Evolutionary conservation across 2,329 filamentous ascomycete species (phyloP), one percentile per base, ranked within the genome.

Genomic region (Aspergillus novoparasiticus): DNA sequence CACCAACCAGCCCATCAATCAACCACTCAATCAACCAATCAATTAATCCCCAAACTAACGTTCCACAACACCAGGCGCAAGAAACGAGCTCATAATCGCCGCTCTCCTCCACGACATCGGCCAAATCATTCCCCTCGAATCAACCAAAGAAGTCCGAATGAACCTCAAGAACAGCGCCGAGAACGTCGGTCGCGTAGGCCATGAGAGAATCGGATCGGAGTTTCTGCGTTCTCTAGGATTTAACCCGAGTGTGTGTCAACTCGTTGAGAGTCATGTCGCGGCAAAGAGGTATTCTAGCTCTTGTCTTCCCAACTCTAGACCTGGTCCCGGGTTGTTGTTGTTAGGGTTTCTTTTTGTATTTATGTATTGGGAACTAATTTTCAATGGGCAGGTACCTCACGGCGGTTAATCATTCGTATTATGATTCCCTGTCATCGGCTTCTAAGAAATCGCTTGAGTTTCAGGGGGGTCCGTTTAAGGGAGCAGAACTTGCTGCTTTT

Each of bases 31-130:
- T 39, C 12, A 36, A 36, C 6, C 34, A 39, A 39, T 36, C 34
- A 36, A 16, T 36, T 1, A 36, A 2, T 16, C n/a, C 6, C 48
- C 3, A 6, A 50, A 54, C 6, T 59, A 45, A 51, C 10, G 26
- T 14, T 2, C 6, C 34, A 46, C 23, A 16, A 2, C 21, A 3
- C 43, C 36, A 74, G 72, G 66, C 16, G 68, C 69, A 11, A 58
- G 60, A 8, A 64, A 66, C 12, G 66, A 73, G 8, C 73, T 75
- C 3, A 65, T 80, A 4, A 69, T 79, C 28, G 79, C 78, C 0
- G 76, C 79, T 9, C 67, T 81, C 11, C 71, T 81, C 6, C 80
- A 81, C 63, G 80, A 82, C 58, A 76, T 81, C 55, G 79, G 79
- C 19, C 78, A 80, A 30, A 78, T 81, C 60, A 74, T 81, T 16